Conservation (phyloP, 768 basidiomycete genomes). For the Exsudoporus frostii region DNA sequence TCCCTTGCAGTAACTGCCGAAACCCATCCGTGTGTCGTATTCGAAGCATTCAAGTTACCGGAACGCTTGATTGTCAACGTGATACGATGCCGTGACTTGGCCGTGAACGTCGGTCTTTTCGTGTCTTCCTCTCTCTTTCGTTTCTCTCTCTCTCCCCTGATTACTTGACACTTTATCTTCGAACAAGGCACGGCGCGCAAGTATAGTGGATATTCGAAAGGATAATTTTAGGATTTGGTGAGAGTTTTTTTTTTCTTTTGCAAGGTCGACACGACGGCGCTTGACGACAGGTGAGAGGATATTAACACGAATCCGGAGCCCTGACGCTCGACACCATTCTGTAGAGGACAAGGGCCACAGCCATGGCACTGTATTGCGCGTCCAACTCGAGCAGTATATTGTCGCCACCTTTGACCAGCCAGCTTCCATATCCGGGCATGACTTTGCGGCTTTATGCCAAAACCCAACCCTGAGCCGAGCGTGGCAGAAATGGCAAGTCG, state of each 20-base stretch:
- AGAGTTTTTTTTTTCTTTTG: background rate
- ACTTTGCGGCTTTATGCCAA: conserved; percentile 14
- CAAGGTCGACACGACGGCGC: background rate
- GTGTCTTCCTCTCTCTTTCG: background rate
- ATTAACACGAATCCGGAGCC: conserved; percentile 6
- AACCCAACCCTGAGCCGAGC: conserved; percentile 3
- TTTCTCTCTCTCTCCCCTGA: background rate
- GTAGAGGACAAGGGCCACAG: too few relatives aligned
- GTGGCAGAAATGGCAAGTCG: conserved; percentile 5
- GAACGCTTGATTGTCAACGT: background rate
- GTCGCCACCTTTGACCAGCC: conserved; percentile 5
- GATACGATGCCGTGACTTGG: conserved; percentile 16
- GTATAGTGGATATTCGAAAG: background rate
- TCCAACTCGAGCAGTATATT: conserved; percentile 1
- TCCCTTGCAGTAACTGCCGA: conserved; percentile 9
- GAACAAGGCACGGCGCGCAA: background rate
- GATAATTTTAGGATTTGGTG: conserved; percentile 1
- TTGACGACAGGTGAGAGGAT: conserved; percentile 9
- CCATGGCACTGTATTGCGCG: background rate
- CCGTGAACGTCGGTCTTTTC: conserved; percentile 2
- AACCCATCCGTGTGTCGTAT: background rate
- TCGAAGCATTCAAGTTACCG: conserved; percentile 13
- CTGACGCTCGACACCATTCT: too few relatives aligned
- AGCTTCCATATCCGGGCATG: conserved; percentile 10
- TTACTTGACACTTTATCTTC: background rate